Conservation (phyloP, 2,329 filamentous ascomycete species). For the Talaromyces sp. region DNA sequence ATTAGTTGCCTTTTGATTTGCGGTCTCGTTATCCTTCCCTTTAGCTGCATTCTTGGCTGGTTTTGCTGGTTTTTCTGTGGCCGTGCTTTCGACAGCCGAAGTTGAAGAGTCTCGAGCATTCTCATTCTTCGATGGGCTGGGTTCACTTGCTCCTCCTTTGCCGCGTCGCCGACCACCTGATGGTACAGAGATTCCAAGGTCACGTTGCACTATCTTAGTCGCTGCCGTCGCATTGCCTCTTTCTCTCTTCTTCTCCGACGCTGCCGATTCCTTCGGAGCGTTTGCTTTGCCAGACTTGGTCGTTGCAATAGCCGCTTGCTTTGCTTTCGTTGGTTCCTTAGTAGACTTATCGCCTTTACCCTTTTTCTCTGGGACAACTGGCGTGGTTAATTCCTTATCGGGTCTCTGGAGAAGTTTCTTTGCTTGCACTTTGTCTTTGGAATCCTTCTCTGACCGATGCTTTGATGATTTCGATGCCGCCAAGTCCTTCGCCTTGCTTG, state of each 20-base stretch:
- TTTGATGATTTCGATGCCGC: constrained; percentile 42
- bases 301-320: constrained; percentile 30
- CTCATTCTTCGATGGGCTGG: constrained; percentile 28
- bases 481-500: constrained; percentile 70
- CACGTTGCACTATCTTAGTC: constrained; percentile 63
- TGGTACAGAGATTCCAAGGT: constrained; percentile 58
- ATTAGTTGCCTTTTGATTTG: constrained; percentile 22
- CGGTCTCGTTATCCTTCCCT: constrained; percentile 26
- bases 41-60: constrained; percentile 24
- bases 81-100: constrained; percentile 11
- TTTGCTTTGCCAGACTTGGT: constrained; percentile 41
- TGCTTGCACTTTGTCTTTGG: constrained; percentile 46
- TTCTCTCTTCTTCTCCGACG: constrained; percentile 55
- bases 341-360: constrained; percentile 57
- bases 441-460: constrained; percentile 42
- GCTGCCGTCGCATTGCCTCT: constrained; percentile 57
- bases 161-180: constrained; percentile 46
- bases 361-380: constrained; percentile 39
- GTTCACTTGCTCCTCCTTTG: constrained; percentile 32
- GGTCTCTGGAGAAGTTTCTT: constrained; percentile 46
- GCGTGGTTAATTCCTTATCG: constrained; percentile 35
- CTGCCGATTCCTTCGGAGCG: constrained; percentile 29
- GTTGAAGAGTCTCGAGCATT: constrained; percentile 16
- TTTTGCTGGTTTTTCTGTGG: constrained; percentile 27
- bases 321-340: constrained; percentile 64